Percentiles rank a stretch among this genome's conserved stretches.
phyloP scores from a whole-genome alignment of 2,329 filamentous ascomycete species.

The Zymoseptoria crescenta region DNA sequence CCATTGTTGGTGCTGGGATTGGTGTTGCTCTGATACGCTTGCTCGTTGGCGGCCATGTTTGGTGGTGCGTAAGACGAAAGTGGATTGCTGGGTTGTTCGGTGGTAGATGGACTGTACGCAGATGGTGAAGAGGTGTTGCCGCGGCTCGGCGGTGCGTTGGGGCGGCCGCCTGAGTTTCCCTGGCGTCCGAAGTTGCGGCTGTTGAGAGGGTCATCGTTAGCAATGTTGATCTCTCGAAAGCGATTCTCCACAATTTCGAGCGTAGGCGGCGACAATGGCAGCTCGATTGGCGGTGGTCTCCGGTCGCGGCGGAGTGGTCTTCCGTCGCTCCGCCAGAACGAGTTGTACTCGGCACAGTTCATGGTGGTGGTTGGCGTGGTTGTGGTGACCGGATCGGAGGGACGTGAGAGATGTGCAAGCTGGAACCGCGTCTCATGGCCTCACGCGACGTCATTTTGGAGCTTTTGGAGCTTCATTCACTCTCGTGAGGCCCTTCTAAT shows the following conservation, averaged over 20 bases:
- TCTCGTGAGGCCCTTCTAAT: neutral
- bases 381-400: neutral
- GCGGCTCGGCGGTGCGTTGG: constrained; percentile 25
- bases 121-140: constrained; percentile 27
- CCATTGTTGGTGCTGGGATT: constrained; percentile 16
- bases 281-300: neutral
- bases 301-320: neutral
- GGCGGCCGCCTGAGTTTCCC: constrained; percentile 15
- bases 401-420: too few species aligned
- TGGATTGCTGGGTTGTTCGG: constrained; percentile 22
- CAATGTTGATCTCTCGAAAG: neutral
- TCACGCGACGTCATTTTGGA: neutral
- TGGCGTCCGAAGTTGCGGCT: constrained; percentile 29
- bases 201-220: constrained; percentile 6
- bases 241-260: neutral
- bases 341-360: neutral
- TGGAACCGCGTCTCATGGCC: neutral
- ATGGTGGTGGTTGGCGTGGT: neutral
- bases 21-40: constrained; percentile 33
- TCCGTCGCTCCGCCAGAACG: neutral
- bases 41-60: constrained; percentile 62
- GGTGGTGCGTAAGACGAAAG: constrained; percentile 39
- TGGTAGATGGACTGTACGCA: constrained; percentile 24
- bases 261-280: constrained; percentile 2
- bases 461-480: neutral